Percentiles rank a stretch among this genome's conserved stretches.
phyloP scores from a whole-genome alignment of 108 stramenopile species.

The Cyclotella baltica region DNA sequence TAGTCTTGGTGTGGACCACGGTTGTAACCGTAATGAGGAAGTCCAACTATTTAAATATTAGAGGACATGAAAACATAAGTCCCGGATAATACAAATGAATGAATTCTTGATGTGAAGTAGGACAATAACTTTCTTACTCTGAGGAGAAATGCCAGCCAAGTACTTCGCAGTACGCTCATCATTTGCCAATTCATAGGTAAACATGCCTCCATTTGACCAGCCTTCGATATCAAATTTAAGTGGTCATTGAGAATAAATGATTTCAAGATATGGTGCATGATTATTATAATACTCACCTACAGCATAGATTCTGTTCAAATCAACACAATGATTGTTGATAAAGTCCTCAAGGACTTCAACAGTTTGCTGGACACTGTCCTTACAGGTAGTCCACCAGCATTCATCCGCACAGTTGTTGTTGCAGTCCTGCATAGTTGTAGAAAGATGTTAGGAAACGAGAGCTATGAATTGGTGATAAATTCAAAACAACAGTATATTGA shows the following conservation, averaged over 20 bases:
- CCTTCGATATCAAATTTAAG: too few species aligned
- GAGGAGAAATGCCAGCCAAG: constrained; percentile 6
- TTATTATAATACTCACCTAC: too few species aligned
- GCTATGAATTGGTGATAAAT: too few species aligned
- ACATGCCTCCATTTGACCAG: constrained; percentile 31
- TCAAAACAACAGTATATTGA: too few species aligned
- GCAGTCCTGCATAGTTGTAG: background rate
- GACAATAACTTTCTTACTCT: too few species aligned
- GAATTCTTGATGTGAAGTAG: too few species aligned
- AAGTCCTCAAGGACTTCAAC: constrained; percentile 12
- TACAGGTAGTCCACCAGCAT: constrained; percentile 35
- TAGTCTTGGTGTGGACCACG: constrained; percentile 5
- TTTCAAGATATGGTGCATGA: too few species aligned
- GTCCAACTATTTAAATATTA: too few species aligned
- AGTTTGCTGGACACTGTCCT: constrained; percentile 14
- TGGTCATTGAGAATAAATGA: too few species aligned
- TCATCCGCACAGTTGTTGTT: constrained; percentile 6
- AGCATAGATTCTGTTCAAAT: constrained; percentile 22
- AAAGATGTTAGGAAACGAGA: too few species aligned
- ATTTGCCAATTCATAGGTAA: constrained; percentile 17
- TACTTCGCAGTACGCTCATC: constrained; percentile 4
- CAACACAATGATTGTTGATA: constrained; percentile 15
- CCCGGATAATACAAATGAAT: too few species aligned
- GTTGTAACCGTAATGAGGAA: constrained; percentile 15
- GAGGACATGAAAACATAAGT: too few species aligned